These are phyloP conservation scores for Melianthus villosus DNA, from an alignment of 441 rosid genomes.

Conservation along the genomic window DNA sequence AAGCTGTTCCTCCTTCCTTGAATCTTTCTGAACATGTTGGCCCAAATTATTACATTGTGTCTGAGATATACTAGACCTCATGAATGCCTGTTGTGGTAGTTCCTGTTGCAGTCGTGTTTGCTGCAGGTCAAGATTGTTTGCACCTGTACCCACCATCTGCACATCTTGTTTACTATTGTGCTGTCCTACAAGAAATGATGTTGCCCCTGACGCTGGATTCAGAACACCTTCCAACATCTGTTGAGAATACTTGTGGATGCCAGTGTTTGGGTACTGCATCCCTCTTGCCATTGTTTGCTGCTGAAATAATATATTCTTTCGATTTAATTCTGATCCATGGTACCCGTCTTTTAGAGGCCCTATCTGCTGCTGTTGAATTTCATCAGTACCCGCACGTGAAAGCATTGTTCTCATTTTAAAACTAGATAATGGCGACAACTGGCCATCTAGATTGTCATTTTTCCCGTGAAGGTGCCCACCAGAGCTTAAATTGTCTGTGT, in stretches of 20 bases:
- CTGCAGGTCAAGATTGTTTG: constrained; percentile 40
- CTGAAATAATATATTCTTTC: constrained; percentile 47
- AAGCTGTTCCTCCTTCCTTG: constrained; percentile 64
- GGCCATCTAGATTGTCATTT: constrained; percentile 62
- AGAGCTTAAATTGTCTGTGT: constrained; percentile 36
- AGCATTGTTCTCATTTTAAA: constrained; percentile 50
- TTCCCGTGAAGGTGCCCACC: constrained; percentile 39
- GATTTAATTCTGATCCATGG: constrained; percentile 47
- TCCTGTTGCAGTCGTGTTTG: constrained; percentile 46
- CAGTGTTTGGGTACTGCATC: constrained; percentile 40
- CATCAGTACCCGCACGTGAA: constrained; percentile 34
- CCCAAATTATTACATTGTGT: constrained; percentile 47
- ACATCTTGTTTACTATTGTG: constrained; percentile 34
- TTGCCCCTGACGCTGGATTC: constrained; percentile 48
- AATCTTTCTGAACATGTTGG: constrained; percentile 49
- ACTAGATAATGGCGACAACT: constrained; percentile 44
- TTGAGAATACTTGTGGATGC: constrained; percentile 50
- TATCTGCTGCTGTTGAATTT: constrained; percentile 47
- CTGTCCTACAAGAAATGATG: constrained; percentile 45
- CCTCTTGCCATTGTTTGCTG: constrained; percentile 51
- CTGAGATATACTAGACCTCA: constrained; percentile 49
- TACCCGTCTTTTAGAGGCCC: constrained; percentile 41
- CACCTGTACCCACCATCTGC: constrained; percentile 30
- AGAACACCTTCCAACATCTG: constrained; percentile 52
- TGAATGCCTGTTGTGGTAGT: constrained; percentile 33